These are phyloP conservation scores for Xylariaceae sp. DNA, from an alignment of 2,329 filamentous ascomycete species.

Conservation along the genomic window DNA sequence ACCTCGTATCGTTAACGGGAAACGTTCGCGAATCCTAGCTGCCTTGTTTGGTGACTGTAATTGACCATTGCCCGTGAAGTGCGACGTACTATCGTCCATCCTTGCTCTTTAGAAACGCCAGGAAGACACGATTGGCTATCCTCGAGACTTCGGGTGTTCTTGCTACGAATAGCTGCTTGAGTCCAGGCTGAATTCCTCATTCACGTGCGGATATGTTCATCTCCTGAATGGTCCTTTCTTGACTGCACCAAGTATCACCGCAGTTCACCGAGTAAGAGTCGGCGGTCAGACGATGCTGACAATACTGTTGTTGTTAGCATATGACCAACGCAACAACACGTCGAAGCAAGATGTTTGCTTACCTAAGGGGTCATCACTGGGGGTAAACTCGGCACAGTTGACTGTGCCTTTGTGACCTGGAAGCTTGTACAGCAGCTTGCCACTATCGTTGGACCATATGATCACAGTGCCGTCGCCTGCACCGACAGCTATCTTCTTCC, in stretches of 20 bases:
- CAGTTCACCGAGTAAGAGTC: slow-evolving; percentile 77
- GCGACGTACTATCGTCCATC: no score
- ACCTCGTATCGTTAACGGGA: no score
- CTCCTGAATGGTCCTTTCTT: background rate
- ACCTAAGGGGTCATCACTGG: slow-evolving; percentile 81
- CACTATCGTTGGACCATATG: slow-evolving; percentile 84
- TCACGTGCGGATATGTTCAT: background rate
- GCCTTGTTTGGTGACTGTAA: no score
- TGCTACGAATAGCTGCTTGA: no score
- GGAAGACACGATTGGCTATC: no score
- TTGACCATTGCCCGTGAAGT: no score
- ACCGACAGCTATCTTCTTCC: slow-evolving; percentile 82
- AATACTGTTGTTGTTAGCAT: slow-evolving; percentile 54
- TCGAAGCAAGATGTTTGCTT: slow-evolving; percentile 46
- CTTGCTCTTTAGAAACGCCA: no score
- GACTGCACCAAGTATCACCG: slow-evolving; percentile 40
- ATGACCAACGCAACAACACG: background rate
- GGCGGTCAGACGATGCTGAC: slow-evolving; percentile 85
- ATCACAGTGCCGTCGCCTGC: slow-evolving; percentile 88
- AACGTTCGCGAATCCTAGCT: no score
- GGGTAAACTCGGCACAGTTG: slow-evolving; percentile 89
- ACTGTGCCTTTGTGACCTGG: slow-evolving; percentile 94
- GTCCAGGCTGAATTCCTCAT: no score
- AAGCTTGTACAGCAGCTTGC: slow-evolving; percentile 89
- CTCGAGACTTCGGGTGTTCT: no score